phyloP scores from a whole-genome alignment of 495 filamentous ascomycete species.

The Parmelia sp. region DNA sequence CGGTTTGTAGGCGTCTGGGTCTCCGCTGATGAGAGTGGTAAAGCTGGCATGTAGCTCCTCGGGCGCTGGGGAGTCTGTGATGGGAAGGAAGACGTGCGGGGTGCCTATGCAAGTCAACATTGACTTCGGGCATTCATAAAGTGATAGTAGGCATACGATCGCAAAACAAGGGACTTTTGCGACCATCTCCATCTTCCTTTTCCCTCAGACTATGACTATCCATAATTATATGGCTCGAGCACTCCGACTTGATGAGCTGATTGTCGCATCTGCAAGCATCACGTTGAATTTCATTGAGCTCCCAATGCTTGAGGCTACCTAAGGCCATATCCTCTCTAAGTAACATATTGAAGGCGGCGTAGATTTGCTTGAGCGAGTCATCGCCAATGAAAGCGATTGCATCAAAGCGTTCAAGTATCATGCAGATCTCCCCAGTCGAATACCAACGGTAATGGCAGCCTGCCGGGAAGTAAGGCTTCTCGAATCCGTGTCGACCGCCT shows the following conservation, averaged over 20 bases:
- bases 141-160: slow-evolving; percentile 18
- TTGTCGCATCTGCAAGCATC: slow-evolving; percentile 37
- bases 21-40: slow-evolving; percentile 26
- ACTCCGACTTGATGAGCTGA: slow-evolving; percentile 37
- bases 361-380: slow-evolving; percentile 38
- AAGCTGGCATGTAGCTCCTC: slow-evolving; percentile 29
- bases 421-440: slow-evolving; percentile 40
- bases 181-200: slow-evolving; percentile 19
- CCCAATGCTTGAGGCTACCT: slow-evolving; percentile 41
- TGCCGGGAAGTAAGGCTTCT: slow-evolving; percentile 35
- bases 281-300: slow-evolving; percentile 32
- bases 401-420: slow-evolving; percentile 45
- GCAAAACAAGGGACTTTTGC: slow-evolving; percentile 27
- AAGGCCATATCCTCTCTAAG: slow-evolving; percentile 39
- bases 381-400: slow-evolving; percentile 43
- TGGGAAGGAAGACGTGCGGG: slow-evolving; percentile 37
- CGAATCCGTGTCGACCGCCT: slow-evolving; percentile 44
- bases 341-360: slow-evolving; percentile 45
- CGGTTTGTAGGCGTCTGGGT: slow-evolving; percentile 38
- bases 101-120: slow-evolving; percentile 29
- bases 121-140: not conserved
- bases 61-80: slow-evolving; percentile 33
- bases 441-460: slow-evolving; percentile 47
- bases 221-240: slow-evolving; percentile 32
- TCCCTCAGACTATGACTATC: slow-evolving; percentile 32